Percentiles rank a stretch among this genome's conserved stretches.
These are phyloP conservation scores for Ammopiptanthus mongolicus DNA, from an alignment of 306 rosid species.

Conservation along the genomic window DNA sequence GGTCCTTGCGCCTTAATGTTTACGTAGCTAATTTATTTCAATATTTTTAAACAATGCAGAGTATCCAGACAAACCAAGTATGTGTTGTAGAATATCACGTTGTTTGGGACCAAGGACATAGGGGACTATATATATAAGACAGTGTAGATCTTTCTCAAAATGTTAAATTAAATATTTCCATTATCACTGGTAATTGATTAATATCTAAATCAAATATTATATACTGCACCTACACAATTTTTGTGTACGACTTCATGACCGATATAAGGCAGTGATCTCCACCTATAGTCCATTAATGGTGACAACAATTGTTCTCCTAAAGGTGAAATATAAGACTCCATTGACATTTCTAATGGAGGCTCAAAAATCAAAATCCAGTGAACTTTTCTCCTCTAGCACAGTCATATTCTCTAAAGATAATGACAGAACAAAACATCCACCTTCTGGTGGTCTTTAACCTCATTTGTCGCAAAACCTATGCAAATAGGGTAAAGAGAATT, in stretches of 20 bases:
- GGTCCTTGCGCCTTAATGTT: constrained; percentile 19
- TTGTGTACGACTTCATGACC: no score
- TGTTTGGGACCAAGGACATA: constrained; percentile 6
- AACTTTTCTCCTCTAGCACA: neutral
- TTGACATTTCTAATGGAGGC: neutral
- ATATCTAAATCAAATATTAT: neutral
- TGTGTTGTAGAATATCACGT: neutral
- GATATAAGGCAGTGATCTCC: no score
- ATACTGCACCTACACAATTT: neutral
- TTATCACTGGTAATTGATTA: neutral
- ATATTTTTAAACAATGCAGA: neutral
- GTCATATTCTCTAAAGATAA: neutral
- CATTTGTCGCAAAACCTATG: no score
- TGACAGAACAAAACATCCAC: no score
- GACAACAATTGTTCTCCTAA: neutral
- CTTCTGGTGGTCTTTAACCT: neutral
- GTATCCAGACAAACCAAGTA: neutral
- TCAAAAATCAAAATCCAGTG: neutral
- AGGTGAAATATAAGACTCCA: neutral
- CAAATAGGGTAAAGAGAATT: no score
- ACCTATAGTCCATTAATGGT: no score
- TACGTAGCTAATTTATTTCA: neutral
- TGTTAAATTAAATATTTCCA: neutral
- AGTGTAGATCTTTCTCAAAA: neutral
- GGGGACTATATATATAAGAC: neutral